phyloP scores from a whole-genome alignment of 2,329 filamentous ascomycete genomes.

The Hypoxylon sp. region DNA sequence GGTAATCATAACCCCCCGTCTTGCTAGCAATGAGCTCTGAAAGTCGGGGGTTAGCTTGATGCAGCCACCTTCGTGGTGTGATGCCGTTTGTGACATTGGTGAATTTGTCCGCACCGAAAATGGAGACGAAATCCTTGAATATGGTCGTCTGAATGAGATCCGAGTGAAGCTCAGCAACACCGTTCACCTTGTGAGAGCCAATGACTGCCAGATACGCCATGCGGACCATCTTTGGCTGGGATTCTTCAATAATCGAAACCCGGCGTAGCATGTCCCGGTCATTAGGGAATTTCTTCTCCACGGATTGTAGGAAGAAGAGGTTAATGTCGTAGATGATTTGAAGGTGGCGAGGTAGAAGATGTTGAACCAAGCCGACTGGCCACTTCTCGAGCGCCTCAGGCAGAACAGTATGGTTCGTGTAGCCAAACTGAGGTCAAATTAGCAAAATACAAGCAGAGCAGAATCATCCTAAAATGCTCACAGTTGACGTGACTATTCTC shows the following conservation, averaged over 20 bases:
- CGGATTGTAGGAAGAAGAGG: slow-evolving; percentile 88
- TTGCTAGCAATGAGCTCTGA: slow-evolving; percentile 94
- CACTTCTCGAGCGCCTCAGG: slow-evolving; percentile 98
- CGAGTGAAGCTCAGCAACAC: slow-evolving; percentile 96
- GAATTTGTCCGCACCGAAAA: slow-evolving; percentile 97
- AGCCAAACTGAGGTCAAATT: slow-evolving; percentile 75
- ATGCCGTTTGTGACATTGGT: slow-evolving; percentile 99
- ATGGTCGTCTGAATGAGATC: slow-evolving; percentile 99
- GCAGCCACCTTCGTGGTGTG: slow-evolving; percentile 94
- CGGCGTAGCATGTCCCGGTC: slow-evolving; percentile 86
- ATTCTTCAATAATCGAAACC: slow-evolving; percentile 98
- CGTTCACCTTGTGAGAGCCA: slow-evolving; percentile 99
- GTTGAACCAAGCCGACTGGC: slow-evolving; percentile 92
- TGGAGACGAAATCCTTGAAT: slow-evolving; percentile 97
- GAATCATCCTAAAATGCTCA: slow-evolving; percentile 55
- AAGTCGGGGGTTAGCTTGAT: slow-evolving; percentile 94
- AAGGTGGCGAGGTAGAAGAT: slow-evolving; percentile 91
- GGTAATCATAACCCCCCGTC: slow-evolving; percentile 83
- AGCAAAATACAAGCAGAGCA: slow-evolving; percentile 35
- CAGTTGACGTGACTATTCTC: slow-evolving; percentile 79
- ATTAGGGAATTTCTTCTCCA: slow-evolving; percentile 91
- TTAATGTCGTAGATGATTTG: slow-evolving; percentile 99
- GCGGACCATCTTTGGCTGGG: slow-evolving; percentile 95
- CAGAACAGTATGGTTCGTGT: slow-evolving; percentile 98
- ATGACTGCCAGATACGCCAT: slow-evolving; percentile 97